Evolutionary conservation across 257 asterid species (phyloP).

Genomic region (Petunia axillaris): DNA sequence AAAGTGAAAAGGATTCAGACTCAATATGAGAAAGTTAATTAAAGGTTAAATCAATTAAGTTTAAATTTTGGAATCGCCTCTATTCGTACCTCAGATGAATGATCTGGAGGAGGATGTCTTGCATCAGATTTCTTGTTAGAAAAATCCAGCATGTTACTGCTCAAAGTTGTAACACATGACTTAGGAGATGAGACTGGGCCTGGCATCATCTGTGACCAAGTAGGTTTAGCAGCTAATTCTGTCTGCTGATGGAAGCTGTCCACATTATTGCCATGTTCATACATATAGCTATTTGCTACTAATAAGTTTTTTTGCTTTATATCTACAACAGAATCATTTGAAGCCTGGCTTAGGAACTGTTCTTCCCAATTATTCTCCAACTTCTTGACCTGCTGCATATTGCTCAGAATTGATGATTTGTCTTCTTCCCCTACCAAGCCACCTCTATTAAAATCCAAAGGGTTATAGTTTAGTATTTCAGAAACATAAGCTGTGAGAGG

Average conservation of each 20-base stretch:
- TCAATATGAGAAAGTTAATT: too few relatives aligned
- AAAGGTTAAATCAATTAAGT: too few relatives aligned
- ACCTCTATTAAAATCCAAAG: constrained; percentile 40
- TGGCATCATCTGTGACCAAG: constrained; percentile 48
- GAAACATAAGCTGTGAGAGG: too few relatives aligned
- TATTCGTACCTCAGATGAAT: constrained; percentile 55
- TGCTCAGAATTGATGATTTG: constrained; percentile 31
- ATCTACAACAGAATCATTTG: constrained; percentile 24
- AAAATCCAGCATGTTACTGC: constrained; percentile 60
- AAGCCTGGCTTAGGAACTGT: constrained; percentile 41
- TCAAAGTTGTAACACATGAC: constrained; percentile 51
- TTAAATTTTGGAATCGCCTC: too few relatives aligned
- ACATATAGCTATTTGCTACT: constrained; percentile 20
- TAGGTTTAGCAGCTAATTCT: constrained; percentile 30
- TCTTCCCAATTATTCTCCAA: constrained; percentile 59
- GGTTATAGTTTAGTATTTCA: background rate
- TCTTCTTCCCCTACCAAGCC: constrained; percentile 68
- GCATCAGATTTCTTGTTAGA: constrained; percentile 43
- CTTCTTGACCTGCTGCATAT: constrained; percentile 42
- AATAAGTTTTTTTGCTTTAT: constrained; percentile 37
- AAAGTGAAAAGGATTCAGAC: too few relatives aligned
- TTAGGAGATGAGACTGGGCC: constrained; percentile 60
- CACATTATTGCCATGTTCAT: constrained; percentile 34
- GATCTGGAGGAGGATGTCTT: constrained; percentile 52
- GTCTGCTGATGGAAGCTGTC: constrained; percentile 31